Evolutionary conservation across 1,139 yeast genomes (phyloP), one percentile per base, ranked within the genome.

Genomic region (Blastobotrys buckinghamii): DNA sequence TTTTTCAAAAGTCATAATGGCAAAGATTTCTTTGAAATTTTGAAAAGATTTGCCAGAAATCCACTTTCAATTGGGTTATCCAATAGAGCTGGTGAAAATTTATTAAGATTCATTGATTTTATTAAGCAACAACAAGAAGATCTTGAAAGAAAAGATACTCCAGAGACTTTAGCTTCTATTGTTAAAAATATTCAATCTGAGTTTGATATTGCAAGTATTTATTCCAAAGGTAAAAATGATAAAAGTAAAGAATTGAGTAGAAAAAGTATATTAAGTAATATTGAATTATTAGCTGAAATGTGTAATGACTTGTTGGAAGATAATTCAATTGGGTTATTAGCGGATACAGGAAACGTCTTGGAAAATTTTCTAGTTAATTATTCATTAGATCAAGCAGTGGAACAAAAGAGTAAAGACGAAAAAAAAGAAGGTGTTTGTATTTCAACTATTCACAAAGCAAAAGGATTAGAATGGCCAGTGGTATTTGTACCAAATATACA

Each of bases 401-500:
- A 54, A 51, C 17, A 50, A 54, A 12, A 44, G 4, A 5, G 6
- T 7, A 22, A 48, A 2, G 55, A 51, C n/a, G 50, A 50, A 20
- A 47, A 48, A 10, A 39, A 26, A 5, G 51, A 50, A 12, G 57
- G 59, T 16, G 73, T 77, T 1, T 66, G 75, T 0, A 64, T 79
- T 1, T 82, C 90, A 0, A 92, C 97, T 0, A 84, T 92, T 13
- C 98, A 92, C 64, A 88, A 90, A 0, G 81, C 97, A 1, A 92
- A 92, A 62, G 97, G 97, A 1, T 71, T 89, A 5, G 97, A 92
- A 64, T 92, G 97, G 97, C 92, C 95, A 0, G 78, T 85, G 6
- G 97, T 92, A 0, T 86, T 88, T 61, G 76, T 88, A 12, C 24
- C 77, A 74, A 47, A 51, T 33, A 54, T 32, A 71, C 70, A 62